phyloP scores from a whole-genome alignment of 1,284 basidiomycete genomes.

The Ceratobasidium sp. region DNA sequence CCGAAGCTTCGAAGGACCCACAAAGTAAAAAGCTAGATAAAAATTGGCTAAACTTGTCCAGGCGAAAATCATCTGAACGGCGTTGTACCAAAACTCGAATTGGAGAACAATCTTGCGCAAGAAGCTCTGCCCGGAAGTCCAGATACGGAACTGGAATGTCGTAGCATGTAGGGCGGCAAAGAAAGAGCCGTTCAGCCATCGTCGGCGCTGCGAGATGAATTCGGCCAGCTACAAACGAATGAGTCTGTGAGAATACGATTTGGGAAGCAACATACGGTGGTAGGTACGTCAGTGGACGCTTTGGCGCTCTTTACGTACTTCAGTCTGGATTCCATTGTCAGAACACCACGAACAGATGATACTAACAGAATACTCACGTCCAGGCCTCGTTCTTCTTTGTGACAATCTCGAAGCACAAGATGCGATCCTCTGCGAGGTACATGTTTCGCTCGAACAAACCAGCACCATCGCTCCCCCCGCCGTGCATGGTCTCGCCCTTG shows the following conservation, averaged over 20 bases:
- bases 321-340: constrained; percentile 56
- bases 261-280: constrained; percentile 55
- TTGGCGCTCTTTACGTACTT: constrained; percentile 93
- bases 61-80: constrained; percentile 69
- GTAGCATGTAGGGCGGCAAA: constrained; percentile 89
- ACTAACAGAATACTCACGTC: constrained; percentile 61
- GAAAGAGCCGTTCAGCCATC: constrained; percentile 89
- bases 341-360: constrained; percentile 25
- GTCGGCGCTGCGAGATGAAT: constrained; percentile 88
- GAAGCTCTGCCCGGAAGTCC: constrained; percentile 89
- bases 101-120: constrained; percentile 84
- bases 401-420: constrained; percentile 96
- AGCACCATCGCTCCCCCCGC: constrained; percentile 61
- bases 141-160: constrained; percentile 83
- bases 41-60: constrained; percentile 85
- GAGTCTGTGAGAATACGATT: neutral
- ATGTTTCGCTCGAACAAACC: constrained; percentile 68
- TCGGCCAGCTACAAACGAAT: constrained; percentile 65
- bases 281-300: constrained; percentile 86
- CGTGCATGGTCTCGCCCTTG: constrained; percentile 83
- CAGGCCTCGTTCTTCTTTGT: constrained; percentile 87
- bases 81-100: constrained; percentile 85
- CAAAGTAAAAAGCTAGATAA: constrained; percentile 84
- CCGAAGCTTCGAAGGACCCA: constrained; percentile 52
- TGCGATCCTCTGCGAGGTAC: constrained; percentile 85